A percentile compares a stretch with the other conserved stretches of the same genome.
Conservation (phyloP, 164 flowering plant genomes). For the Chimonanthus salicifolius region DNA sequence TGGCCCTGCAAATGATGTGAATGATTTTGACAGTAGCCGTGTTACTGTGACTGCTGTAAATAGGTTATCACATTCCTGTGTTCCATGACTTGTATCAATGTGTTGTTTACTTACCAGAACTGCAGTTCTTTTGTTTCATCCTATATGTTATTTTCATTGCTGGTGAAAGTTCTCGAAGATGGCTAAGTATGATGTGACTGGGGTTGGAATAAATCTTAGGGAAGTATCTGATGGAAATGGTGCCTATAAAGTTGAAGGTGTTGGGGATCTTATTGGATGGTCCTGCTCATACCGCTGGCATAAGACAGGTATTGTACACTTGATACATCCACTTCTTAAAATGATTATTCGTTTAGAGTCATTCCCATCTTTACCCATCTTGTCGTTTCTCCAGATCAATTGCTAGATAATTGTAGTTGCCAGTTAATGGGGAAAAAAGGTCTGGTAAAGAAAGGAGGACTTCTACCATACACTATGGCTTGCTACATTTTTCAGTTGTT, state of each 20-base stretch:
- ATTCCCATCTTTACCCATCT: not conserved
- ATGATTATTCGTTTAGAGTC: not conserved
- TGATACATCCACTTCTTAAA: not conserved
- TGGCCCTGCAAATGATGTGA: not conserved
- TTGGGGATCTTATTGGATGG: constrained; percentile 86
- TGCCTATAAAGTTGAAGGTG: constrained; percentile 61
- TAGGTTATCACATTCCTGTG: no score
- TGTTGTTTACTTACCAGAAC: constrained; percentile 22
- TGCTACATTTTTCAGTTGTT: no score
- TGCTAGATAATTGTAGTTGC: not conserved
- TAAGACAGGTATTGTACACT: constrained; percentile 62
- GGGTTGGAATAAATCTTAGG: constrained; percentile 90
- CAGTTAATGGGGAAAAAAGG: no score
- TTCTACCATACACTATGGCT: no score
- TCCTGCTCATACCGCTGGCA: constrained; percentile 88
- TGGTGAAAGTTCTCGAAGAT: constrained; percentile 82
- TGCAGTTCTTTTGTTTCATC: constrained; percentile 40
- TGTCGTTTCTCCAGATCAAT: not conserved
- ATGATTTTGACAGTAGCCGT: not conserved
- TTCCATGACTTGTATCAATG: constrained; percentile 4
- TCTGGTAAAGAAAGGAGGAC: no score
- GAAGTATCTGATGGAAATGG: constrained; percentile 73
- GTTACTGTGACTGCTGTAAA: no score
- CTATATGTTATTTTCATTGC: constrained; percentile 32
- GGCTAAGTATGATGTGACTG: constrained; percentile 92